These are phyloP conservation scores for Helicocarpus griseus DNA, from an alignment of 2,329 filamentous ascomycete species.

Conservation along the genomic window DNA sequence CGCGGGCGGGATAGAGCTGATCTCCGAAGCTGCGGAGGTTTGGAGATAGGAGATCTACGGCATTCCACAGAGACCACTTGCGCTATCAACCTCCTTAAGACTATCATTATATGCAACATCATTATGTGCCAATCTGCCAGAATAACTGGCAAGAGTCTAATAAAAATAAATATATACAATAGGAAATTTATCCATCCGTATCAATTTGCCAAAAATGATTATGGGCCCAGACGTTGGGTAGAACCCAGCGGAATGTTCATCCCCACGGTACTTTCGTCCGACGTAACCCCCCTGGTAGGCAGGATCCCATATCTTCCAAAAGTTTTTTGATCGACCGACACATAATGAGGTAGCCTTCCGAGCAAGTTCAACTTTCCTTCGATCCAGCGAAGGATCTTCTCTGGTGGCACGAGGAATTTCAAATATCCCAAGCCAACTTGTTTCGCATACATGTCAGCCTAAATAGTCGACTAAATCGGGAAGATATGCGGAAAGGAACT, in stretches of 20 bases:
- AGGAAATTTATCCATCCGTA: constrained; percentile 5
- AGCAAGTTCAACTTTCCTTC: constrained; percentile 82
- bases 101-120: neutral
- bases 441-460: constrained; percentile 4
- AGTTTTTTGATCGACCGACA: constrained; percentile 91
- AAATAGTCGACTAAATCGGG: neutral
- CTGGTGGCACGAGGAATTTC: constrained; percentile 79
- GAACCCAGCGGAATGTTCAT: constrained; percentile 50
- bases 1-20: neutral
- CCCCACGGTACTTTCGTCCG: constrained; percentile 28
- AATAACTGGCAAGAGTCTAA: neutral
- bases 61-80: constrained; percentile 21
- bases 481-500: constrained; percentile 23
- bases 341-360: constrained; percentile 76
- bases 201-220: constrained; percentile 9
- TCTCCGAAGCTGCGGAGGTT: constrained; percentile 1
- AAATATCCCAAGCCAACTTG: constrained; percentile 77
- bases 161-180: constrained; percentile 2
- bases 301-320: constrained; percentile 87
- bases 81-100: constrained; percentile 14
- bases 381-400: constrained; percentile 77
- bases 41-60: constrained; percentile 21
- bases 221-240: constrained; percentile 61
- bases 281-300: constrained; percentile 43
- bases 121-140: neutral